These are phyloP conservation scores for Arxiozyma slooffiae DNA, from an alignment of 1,139 yeast species.

Conservation along the genomic window DNA sequence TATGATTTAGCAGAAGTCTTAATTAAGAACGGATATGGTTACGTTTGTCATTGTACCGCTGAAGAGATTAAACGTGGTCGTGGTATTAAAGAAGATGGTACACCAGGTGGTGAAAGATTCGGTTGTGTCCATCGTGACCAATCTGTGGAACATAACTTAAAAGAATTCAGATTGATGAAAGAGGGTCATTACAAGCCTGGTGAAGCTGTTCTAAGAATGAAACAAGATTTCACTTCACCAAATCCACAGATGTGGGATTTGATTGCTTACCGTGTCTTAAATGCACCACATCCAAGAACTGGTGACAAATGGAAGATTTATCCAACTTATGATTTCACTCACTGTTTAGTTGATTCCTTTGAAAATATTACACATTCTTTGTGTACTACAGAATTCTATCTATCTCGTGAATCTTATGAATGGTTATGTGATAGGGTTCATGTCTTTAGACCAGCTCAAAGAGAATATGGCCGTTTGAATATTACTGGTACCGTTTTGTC, in stretches of 20 bases:
- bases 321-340: slow-evolving; percentile 97
- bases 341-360: slow-evolving; percentile 94
- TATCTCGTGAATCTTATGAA: slow-evolving; percentile 90
- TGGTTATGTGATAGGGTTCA: slow-evolving; percentile 96
- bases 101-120: slow-evolving; percentile 82
- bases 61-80: slow-evolving; percentile 85
- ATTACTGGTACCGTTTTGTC: slow-evolving; percentile 90
- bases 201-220: slow-evolving; percentile 92
- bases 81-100: slow-evolving; percentile 85
- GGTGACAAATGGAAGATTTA: slow-evolving; percentile 96
- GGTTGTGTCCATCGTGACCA: slow-evolving; percentile 70
- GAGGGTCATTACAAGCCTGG: slow-evolving; percentile 84
- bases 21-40: slow-evolving; percentile 61
- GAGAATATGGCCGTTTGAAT: slow-evolving; percentile 95
- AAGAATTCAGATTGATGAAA: slow-evolving; percentile 81
- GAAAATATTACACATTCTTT: slow-evolving; percentile 92
- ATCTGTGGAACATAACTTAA: slow-evolving; percentile 62
- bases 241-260: slow-evolving; percentile 99
- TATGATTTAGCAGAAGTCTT: slow-evolving; percentile 80
- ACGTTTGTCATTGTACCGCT: slow-evolving; percentile 87
- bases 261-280: slow-evolving; percentile 91
- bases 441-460: slow-evolving; percentile 95
- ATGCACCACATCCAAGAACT: slow-evolving; percentile 91
- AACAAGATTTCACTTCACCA: slow-evolving; percentile 83
- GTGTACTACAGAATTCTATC: slow-evolving; percentile 89